These are phyloP conservation scores for Fusarium udum DNA, from an alignment of 2,329 filamentous ascomycete genomes.

Conservation along the genomic window DNA sequence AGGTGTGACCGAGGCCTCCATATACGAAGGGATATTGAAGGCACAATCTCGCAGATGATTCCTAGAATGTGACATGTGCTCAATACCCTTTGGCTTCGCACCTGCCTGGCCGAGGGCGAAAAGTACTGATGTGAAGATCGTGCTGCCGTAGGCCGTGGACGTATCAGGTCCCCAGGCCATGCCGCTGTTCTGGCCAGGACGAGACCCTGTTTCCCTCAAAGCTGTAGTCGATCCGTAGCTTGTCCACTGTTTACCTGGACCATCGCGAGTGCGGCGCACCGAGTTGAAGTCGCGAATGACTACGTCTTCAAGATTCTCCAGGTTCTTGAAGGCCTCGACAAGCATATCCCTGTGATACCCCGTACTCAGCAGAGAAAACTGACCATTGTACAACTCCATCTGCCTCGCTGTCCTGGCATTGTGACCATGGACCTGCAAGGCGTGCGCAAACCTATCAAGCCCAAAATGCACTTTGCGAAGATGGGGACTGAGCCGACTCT, in stretches of 20 bases:
- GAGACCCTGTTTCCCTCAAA: conserved; percentile 46
- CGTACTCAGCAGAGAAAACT: conserved; percentile 49
- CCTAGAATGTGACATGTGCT: conserved; percentile 55
- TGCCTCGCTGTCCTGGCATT: conserved; percentile 25
- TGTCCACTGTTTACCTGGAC: conserved; percentile 54
- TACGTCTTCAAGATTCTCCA: conserved; percentile 64
- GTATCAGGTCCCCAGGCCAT: not conserved
- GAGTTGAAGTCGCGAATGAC: conserved; percentile 69
- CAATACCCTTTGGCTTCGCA: conserved; percentile 54
- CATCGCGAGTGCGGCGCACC: conserved; percentile 59
- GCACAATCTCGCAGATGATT: conserved; percentile 51
- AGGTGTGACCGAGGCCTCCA: conserved; percentile 49
- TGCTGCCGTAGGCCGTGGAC: conserved; percentile 39
- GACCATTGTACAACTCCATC: conserved; percentile 33
- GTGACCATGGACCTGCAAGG: not conserved
- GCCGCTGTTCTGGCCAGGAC: conserved; percentile 12
- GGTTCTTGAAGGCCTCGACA: conserved; percentile 62
- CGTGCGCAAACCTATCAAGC: conserved; percentile 40
- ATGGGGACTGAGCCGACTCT: conserved; percentile 52
- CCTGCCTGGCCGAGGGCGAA: conserved; percentile 54
- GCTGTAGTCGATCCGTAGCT: conserved; percentile 63
- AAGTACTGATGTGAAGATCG: conserved; percentile 54
- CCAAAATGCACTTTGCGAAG: conserved; percentile 51
- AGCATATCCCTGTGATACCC: conserved; percentile 65
- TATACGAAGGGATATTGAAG: conserved; percentile 57